Conservation (phyloP, 2,329 filamentous ascomycete genomes). For the Curvularia sp. region DNA sequence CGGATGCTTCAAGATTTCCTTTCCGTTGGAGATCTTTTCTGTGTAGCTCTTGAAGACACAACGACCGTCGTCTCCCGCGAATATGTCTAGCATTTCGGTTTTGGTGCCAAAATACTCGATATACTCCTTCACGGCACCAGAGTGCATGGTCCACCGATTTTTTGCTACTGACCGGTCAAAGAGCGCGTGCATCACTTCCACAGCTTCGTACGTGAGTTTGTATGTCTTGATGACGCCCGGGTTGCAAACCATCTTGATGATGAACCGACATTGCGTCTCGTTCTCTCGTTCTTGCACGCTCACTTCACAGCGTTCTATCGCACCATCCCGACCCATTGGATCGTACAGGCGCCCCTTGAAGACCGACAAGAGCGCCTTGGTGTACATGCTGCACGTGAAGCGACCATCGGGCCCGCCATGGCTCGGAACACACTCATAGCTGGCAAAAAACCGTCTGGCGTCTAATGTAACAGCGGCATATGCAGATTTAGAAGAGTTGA, state of each 20-base stretch:
- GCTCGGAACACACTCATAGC: constrained; percentile 67
- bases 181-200: constrained; percentile 76
- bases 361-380: constrained; percentile 71
- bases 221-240: constrained; percentile 82
- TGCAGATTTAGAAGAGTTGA: constrained; percentile 82
- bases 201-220: constrained; percentile 75
- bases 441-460: constrained; percentile 72
- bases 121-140: constrained; percentile 73
- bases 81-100: constrained; percentile 81
- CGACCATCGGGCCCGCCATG: constrained; percentile 51
- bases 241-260: constrained; percentile 75
- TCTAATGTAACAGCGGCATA: constrained; percentile 76
- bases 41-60: constrained; percentile 83
- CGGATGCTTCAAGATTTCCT: constrained; percentile 79
- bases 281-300: constrained; percentile 74
- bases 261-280: constrained; percentile 72
- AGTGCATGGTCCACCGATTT: constrained; percentile 76
- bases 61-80: constrained; percentile 68
- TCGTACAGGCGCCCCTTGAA: constrained; percentile 74
- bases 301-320: constrained; percentile 77
- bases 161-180: constrained; percentile 71
- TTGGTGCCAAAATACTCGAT: constrained; percentile 82
- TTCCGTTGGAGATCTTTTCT: constrained; percentile 75
- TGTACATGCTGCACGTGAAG: constrained; percentile 79
- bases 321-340: constrained; percentile 69